These are phyloP conservation scores for Eragrostis tef DNA, from an alignment of 202 grass and related monocot species.

Conservation along the genomic window DNA sequence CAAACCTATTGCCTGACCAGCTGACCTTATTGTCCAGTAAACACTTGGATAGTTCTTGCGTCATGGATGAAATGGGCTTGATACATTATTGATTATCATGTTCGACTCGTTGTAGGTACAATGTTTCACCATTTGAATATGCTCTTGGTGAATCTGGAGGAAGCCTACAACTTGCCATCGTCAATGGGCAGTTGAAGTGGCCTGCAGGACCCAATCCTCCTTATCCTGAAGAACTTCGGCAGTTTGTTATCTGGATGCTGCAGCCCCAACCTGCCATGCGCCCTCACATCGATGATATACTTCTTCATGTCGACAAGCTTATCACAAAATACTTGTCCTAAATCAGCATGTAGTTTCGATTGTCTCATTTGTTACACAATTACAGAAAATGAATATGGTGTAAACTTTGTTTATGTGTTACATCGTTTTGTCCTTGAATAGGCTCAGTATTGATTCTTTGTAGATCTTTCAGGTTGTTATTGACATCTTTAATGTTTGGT, in stretches of 20 bases:
- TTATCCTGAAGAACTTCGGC: constrained; percentile 74
- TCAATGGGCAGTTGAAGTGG: constrained; percentile 89
- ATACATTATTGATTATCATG: constrained; percentile 29
- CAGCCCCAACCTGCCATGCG: constrained; percentile 72
- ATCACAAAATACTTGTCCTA: constrained; percentile 64
- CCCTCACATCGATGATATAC: constrained; percentile 77
- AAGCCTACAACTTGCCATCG: constrained; percentile 84
- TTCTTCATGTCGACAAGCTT: constrained; percentile 90
- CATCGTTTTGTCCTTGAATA: constrained; percentile 30
- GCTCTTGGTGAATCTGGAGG: constrained; percentile 80
- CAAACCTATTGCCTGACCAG: neutral
- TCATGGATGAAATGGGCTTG: neutral
- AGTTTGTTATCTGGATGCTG: constrained; percentile 89
- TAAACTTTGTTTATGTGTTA: neutral
- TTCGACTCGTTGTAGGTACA: constrained; percentile 58
- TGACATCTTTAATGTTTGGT: neutral
- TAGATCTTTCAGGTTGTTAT: constrained; percentile 35
- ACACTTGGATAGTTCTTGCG: neutral
- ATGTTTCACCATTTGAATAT: constrained; percentile 89
- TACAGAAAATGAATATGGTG: constrained; percentile 22
- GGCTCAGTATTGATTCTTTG: constrained; percentile 43
- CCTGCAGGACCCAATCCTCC: constrained; percentile 61
- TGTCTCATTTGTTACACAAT: constrained; percentile 36
- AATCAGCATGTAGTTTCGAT: constrained; percentile 18
- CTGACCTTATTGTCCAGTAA: neutral